phyloP scores from a whole-genome alignment of 2,329 filamentous ascomycete genomes.

The Dactylellina parvicollis region DNA sequence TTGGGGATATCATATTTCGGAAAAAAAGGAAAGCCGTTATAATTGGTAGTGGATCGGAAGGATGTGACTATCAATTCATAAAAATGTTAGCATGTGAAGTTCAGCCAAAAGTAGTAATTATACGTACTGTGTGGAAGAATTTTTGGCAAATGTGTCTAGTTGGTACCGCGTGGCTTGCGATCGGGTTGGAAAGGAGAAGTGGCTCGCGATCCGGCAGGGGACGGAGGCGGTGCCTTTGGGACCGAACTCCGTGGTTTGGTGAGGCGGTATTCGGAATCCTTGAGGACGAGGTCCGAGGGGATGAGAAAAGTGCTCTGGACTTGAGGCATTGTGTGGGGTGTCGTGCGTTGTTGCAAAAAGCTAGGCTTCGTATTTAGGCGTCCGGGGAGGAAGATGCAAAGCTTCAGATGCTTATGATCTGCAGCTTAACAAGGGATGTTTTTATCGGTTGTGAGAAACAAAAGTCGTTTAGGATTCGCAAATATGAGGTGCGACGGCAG shows the following conservation, averaged over 20 bases:
- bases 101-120: background rate
- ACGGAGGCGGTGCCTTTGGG: conserved; percentile 50
- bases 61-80: background rate
- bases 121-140: conserved; percentile 1
- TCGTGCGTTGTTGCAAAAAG: conserved; percentile 28
- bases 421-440: no score
- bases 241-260: conserved; percentile 47
- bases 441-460: no score
- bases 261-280: conserved; percentile 53
- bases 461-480: background rate
- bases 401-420: no score
- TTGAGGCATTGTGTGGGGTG: conserved; percentile 49
- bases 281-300: conserved; percentile 53
- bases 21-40: conserved; percentile 25
- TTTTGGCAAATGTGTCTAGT: background rate
- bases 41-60: conserved; percentile 7
- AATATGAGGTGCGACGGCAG: background rate
- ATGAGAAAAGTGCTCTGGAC: conserved; percentile 53
- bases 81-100: conserved; percentile 4
- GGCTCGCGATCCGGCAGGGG: conserved; percentile 52
- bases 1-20: conserved; percentile 52
- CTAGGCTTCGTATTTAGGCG: no score
- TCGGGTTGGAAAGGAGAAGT: conserved; percentile 53
- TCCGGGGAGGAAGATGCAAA: background rate
- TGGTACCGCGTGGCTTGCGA: conserved; percentile 46